Conservation (phyloP, 768 basidiomycete genomes). For the Tulasnella sp. region DNA sequence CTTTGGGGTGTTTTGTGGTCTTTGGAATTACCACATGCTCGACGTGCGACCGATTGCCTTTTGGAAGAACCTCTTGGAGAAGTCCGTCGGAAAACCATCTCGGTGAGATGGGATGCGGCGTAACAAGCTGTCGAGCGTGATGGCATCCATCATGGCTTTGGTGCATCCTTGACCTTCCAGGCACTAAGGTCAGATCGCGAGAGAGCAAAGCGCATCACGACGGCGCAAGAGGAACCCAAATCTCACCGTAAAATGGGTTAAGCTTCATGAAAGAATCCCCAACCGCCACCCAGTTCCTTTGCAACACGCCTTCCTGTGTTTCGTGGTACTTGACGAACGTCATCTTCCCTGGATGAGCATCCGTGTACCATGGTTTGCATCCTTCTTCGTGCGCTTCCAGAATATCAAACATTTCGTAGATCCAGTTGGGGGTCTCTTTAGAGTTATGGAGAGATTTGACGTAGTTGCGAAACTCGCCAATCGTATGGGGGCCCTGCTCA, state of each 20-base stretch:
- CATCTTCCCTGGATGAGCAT: background rate
- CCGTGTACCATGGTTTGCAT: background rate
- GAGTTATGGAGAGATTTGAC: background rate
- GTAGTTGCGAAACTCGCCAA: background rate
- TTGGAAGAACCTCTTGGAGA: background rate
- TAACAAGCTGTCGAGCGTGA: too few species aligned
- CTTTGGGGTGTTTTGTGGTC: too few species aligned
- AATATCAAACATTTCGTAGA: background rate
- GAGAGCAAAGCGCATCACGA: background rate
- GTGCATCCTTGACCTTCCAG: background rate
- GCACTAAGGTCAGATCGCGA: background rate
- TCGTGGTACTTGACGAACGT: constrained; percentile 1
- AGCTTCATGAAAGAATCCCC: constrained; percentile 11
- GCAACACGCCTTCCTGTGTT: background rate
- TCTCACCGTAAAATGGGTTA: constrained; percentile 10
- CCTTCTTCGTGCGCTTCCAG: constrained; percentile 9
- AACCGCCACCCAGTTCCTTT: constrained; percentile 1
- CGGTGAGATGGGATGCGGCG: too few species aligned
- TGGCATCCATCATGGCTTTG: background rate
- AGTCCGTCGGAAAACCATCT: background rate
- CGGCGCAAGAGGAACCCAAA: background rate
- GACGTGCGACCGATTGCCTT: too few species aligned
- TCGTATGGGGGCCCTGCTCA: background rate
- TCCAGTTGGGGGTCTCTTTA: background rate
- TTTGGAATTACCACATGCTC: too few species aligned